Evolutionary conservation across 2,329 filamentous ascomycete genomes (phyloP).

Genomic region (Aureobasidium sp.): DNA sequence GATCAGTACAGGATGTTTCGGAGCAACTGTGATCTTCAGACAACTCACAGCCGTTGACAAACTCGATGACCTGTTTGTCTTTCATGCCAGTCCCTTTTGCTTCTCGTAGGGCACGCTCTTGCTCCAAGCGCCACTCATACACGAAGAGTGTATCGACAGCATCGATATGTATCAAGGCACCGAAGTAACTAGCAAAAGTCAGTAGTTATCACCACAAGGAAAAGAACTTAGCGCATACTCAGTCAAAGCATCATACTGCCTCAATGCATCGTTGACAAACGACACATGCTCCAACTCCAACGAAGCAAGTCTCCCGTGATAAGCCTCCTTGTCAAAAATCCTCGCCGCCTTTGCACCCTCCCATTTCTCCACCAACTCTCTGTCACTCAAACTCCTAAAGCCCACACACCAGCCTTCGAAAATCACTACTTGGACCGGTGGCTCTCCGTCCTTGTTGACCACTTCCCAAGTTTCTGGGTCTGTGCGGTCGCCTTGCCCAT

Average conservation of each 20-base stretch:
- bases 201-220: background rate
- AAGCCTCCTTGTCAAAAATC: constrained; percentile 35
- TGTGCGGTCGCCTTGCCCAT: constrained; percentile 68
- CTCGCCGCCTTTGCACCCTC: constrained; percentile 44
- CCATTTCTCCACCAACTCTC: constrained; percentile 50
- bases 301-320: constrained; percentile 46
- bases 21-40: background rate
- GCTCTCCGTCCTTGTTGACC: constrained; percentile 45
- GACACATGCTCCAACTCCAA: constrained; percentile 50
- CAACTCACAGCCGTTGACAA: constrained; percentile 59
- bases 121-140: constrained; percentile 76
- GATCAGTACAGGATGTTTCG: background rate
- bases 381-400: constrained; percentile 59
- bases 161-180: constrained; percentile 62
- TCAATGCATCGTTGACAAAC: constrained; percentile 54
- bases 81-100: constrained; percentile 71
- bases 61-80: constrained; percentile 67
- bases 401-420: constrained; percentile 91
- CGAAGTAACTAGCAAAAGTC: constrained; percentile 40
- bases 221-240: constrained; percentile 30
- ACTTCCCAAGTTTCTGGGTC: constrained; percentile 55
- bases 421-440: constrained; percentile 56
- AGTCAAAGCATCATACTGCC: constrained; percentile 53
- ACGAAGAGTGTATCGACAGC: constrained; percentile 68
- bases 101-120: constrained; percentile 64